Evolutionary conservation across 495 filamentous ascomycete genomes (phyloP), one percentile per base, ranked within the genome.

Genomic region (Pseudomonodictys pantanalensis): DNA sequence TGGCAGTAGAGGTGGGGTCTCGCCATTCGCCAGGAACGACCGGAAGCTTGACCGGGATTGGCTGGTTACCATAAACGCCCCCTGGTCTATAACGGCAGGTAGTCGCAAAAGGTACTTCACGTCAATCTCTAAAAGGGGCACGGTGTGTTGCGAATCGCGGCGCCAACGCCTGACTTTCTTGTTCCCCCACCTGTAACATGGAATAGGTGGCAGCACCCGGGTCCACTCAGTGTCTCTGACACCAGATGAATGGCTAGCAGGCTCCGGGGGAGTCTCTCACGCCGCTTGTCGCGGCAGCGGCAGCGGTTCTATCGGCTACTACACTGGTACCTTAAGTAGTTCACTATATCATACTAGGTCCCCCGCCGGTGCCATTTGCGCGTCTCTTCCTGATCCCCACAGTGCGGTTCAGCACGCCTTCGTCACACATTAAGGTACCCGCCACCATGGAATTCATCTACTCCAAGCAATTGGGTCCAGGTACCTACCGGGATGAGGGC

Each of bases 381-480:
- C 32, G 8, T 7, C 15, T 35, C 15, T 35, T 35, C 38, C 15
- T 41, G n/a, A n/a, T n/a, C n/a, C n/a, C n/a, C n/a, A n/a, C n/a
- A n/a, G n/a, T 41, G 38, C 38, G 15, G 4, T 12, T 5, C 15
- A 41, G 20, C 38, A 3, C 38, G 20, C 3, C 12, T 18, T 15
- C 3, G 3, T 18, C 38, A 12, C 38, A 28, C 6, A 3, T 15
- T 24, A 8, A 29, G 12, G 22, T 15, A 12, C 29, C 50, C 33
- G 22, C n/a, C 6, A 53, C 22, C 5, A 57, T 57, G 54, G 54
- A 57, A 8, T 48, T 29, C 23, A 5, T 17, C 18, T 39, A 48
- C 32, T 57, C 54, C 3, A 17, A 48, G 8, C 8, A 6, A 2
- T 1, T 47, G 8, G 29, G 38, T 12, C 54, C 2, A 10, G 11